These are phyloP conservation scores for Brettanomyces naardenensis DNA, from an alignment of 805 yeast species.

Conservation along the genomic window DNA sequence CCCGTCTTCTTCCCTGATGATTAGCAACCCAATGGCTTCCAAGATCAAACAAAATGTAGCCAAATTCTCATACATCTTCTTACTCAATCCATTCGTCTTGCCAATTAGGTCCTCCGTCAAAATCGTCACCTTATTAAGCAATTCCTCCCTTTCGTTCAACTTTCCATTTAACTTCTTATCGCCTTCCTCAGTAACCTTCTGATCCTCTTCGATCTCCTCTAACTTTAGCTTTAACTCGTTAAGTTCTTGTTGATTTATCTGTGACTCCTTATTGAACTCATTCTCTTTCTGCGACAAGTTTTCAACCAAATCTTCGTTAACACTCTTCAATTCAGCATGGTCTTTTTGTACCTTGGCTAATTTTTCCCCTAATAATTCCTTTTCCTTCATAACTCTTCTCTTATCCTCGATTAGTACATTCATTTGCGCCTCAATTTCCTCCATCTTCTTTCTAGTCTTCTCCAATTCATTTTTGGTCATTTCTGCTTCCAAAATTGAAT, in stretches of 20 bases:
- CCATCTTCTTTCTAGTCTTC: slow-evolving; percentile 1
- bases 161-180: slow-evolving; percentile 30
- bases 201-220: slow-evolving; percentile 44
- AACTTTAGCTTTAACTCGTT: slow-evolving; percentile 34
- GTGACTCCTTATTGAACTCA: slow-evolving; percentile 50
- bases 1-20: slow-evolving; percentile 35
- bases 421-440: background rate
- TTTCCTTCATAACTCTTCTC: slow-evolving; percentile 15
- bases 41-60: slow-evolving; percentile 47
- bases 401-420: slow-evolving; percentile 9
- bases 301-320: slow-evolving; percentile 59
- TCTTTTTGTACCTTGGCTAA: slow-evolving; percentile 9
- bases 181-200: slow-evolving; percentile 32
- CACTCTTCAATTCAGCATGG: slow-evolving; percentile 7
- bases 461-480: slow-evolving; percentile 1
- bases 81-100: slow-evolving; percentile 25
- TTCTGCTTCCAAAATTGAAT: slow-evolving; percentile 11
- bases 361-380: slow-evolving; percentile 6
- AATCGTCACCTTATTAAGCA: slow-evolving; percentile 13
- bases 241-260: slow-evolving; percentile 40
- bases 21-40: slow-evolving; percentile 71
- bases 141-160: slow-evolving; percentile 17
- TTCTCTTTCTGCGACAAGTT: slow-evolving; percentile 60
- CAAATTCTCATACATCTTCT: slow-evolving; percentile 29
- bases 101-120: slow-evolving; percentile 18